phyloP scores from a whole-genome alignment of 441 rosid genomes.

The Populus hybrid region DNA sequence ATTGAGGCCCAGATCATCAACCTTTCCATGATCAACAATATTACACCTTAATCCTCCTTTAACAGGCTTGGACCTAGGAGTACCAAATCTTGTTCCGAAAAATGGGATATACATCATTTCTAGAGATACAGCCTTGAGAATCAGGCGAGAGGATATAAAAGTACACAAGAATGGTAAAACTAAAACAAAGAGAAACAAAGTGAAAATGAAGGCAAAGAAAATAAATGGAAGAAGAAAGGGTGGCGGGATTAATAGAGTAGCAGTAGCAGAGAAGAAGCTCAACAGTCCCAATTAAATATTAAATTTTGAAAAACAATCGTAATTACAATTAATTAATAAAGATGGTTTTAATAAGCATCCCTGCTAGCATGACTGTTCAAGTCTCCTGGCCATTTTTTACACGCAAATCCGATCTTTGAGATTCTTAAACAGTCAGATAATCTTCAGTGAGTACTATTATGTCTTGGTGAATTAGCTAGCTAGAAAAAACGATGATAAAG shows the following conservation, averaged over 20 bases:
- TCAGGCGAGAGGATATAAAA: not conserved
- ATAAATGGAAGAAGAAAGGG: not conserved
- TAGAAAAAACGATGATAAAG: too few species aligned
- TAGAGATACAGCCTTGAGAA: not conserved
- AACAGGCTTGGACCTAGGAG: not conserved
- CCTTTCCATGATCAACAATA: not conserved
- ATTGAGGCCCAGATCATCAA: not conserved
- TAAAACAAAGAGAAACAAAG: not conserved
- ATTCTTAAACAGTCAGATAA: too few species aligned
- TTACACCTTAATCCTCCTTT: not conserved
- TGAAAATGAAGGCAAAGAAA: not conserved
- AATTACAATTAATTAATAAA: too few species aligned
- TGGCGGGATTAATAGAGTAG: not conserved
- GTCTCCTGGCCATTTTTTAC: too few species aligned
- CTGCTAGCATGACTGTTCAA: too few species aligned
- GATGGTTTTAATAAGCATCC: too few species aligned
- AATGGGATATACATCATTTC: not conserved
- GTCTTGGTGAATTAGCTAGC: too few species aligned
- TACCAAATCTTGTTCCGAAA: not conserved
- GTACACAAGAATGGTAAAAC: not conserved
- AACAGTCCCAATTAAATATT: not conserved
- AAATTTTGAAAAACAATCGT: too few species aligned
- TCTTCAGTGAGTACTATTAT: too few species aligned
- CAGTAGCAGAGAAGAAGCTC: not conserved
- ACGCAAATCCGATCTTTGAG: too few species aligned